These are phyloP conservation scores for Penicillium sp. DNA, from an alignment of 2,329 filamentous ascomycete species.

Conservation along the genomic window DNA sequence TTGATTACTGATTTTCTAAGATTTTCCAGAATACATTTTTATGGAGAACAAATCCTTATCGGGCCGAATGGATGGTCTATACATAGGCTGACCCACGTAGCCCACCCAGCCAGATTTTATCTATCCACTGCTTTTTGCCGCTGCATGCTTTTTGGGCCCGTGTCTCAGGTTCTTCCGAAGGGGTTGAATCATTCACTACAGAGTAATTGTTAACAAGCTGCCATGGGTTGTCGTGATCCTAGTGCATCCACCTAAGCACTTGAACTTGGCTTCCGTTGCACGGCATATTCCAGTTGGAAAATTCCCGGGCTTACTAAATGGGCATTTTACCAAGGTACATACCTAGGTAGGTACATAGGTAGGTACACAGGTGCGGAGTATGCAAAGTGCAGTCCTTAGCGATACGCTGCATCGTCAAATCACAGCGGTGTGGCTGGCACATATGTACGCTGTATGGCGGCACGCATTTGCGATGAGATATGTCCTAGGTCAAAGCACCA, in stretches of 20 bases:
- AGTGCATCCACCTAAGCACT: neutral
- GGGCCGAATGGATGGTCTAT: slow-evolving; percentile 1
- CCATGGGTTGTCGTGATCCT: neutral
- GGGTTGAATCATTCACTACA: neutral
- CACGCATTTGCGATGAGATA: neutral
- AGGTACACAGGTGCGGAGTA: too few species aligned
- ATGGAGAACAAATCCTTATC: slow-evolving; percentile 2
- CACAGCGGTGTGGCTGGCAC: neutral
- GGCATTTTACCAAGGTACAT: too few species aligned
- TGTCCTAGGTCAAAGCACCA: neutral
- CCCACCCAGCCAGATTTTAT: neutral
- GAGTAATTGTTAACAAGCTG: neutral
- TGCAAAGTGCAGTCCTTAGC: neutral
- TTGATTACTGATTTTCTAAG: neutral
- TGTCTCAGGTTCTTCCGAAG: slow-evolving; percentile 3
- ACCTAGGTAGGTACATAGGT: too few species aligned
- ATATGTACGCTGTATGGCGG: neutral
- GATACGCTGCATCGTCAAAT: neutral
- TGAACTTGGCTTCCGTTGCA: neutral
- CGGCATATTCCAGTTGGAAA: neutral
- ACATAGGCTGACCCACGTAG: neutral
- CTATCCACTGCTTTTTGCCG: neutral
- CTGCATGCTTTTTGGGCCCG: neutral
- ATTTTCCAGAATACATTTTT: neutral
- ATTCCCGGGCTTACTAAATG: neutral